Base-by-base conservation (phyloP, 768 basidiomycete species). In the Boletus pseudopeckii region DNA sequence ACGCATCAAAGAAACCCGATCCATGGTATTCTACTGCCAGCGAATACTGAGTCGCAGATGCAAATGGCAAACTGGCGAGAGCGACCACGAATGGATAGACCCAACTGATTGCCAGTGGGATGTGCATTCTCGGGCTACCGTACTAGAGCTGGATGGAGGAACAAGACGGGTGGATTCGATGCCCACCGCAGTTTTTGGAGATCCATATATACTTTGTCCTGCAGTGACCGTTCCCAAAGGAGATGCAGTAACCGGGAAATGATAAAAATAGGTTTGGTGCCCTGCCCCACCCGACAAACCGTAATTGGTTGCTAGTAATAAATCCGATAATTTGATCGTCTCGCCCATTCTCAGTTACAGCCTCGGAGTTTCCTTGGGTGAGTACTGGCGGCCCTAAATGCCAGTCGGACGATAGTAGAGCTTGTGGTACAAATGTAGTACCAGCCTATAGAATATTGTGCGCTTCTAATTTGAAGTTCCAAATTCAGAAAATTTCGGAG, bases 1-100 rank as follows among this genome's bases (percentile, higher is more conserved):
- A 88, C 11, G 75, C 77, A 49, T 88, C 71, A 57, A 88, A 88
- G 67, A 89, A 88, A 7, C 65, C 74, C n/a, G 75, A 63, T 1
- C 87, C 86, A 4, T 77, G 62, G 67, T 84, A 87, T 51, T 80
- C 77, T 60, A 78, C 78, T 22, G 78, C 76, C 45, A 85, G 66
- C 49, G 76, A 67, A 68, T 88, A 85, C 28, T 67, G 63, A n/a
- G 72, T 65, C 4, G 66, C 72, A 20, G 62, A 63, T 18, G 30
- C 58, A 24, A 20, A 36, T 10, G 56, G 61, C 1, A 59, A 37
- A 15, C 44, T 32, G 45, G 42, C 40, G 13, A 63, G 52, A 5
- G 47, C 48, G n/a, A 56, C 36, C 5, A 45, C 47, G n/a, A 63
- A 33, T 11, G 38, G 45, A 46, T 22, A 39, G 26, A 61, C 28